phyloP scores from a whole-genome alignment of 352 stramenopile genomes.

The Phytopythium oedochilum region DNA sequence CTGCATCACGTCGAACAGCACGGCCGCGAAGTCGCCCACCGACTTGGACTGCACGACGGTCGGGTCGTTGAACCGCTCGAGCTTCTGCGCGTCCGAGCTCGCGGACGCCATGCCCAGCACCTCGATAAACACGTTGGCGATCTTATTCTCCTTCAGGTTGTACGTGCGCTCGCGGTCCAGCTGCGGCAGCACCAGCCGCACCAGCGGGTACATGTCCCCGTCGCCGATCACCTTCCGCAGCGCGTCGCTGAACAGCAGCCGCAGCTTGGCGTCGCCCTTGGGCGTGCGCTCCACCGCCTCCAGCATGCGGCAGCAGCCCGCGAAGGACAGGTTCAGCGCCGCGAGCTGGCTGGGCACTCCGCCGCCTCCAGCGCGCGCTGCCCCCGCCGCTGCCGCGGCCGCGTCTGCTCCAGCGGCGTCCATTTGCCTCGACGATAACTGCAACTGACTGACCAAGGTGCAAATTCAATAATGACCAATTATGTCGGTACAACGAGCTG shows the following conservation, averaged over 20 bases:
- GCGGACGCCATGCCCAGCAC: constrained; percentile 58
- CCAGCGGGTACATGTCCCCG: constrained; percentile 64
- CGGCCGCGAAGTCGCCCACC: constrained; percentile 77
- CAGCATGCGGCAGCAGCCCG: constrained; percentile 64
- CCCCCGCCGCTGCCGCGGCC: too few relatives aligned
- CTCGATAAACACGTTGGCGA: constrained; percentile 73
- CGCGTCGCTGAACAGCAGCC: constrained; percentile 66
- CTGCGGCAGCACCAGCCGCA: constrained; percentile 71
- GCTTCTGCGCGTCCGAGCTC: constrained; percentile 68
- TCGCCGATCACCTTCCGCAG: constrained; percentile 47
- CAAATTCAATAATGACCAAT: not conserved
- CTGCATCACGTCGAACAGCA: constrained; percentile 70
- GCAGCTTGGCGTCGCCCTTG: constrained; percentile 72
- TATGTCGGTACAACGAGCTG: not conserved
- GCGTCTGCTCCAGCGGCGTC: too few relatives aligned
- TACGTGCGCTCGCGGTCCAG: constrained; percentile 83
- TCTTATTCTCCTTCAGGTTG: constrained; percentile 87
- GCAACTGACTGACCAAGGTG: too few relatives aligned
- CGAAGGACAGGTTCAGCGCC: constrained; percentile 55
- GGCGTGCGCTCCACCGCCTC: constrained; percentile 63
- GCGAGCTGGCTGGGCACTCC: constrained; percentile 9
- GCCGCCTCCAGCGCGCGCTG: not conserved
- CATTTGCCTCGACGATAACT: too few relatives aligned
- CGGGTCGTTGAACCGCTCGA: constrained; percentile 82
- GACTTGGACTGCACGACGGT: constrained; percentile 75